Evolutionary conservation across 2,329 filamentous ascomycete species (phyloP), one percentile per base, ranked within the genome.

Genomic region (Cercospora sojina): DNA sequence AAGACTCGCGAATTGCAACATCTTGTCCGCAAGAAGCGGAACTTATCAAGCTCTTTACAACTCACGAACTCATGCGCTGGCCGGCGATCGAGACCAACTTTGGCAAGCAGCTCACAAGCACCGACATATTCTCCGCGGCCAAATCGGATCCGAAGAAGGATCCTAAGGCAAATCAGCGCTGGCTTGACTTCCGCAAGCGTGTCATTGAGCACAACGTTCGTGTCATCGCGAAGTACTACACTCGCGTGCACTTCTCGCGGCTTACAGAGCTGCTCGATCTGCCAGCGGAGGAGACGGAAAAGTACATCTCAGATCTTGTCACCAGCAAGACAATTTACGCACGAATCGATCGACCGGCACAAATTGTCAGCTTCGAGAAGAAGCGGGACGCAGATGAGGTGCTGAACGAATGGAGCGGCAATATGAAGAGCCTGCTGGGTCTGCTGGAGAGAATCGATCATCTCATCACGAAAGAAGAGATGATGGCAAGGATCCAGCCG

Each of bases 171-270:
- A 83, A 91, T 79, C 87, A 90, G 79, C 87, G 95, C 78, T 99
- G 94, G 93, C 87, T 95, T 77, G 95, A 97, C 77, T 84, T 99
- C 70, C 91, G 95, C 76, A 98, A 98, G 86, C 93, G 95, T 62
- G 95, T 99, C 69, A 99, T 99, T 75, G 95, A 99, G 83, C 95
- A 99, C 83, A 99, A 99, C 73, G 94, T 99, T 62, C 92, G 95
- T 61, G 95, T 99, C 1, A 88, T 99, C 41, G 95, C 95, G 74
- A 97, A 97, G 81, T 99, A 99, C 85, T 99, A 99, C 83, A 99
- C 95, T 23, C 92, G 95, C 74, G 96, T 99, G 77, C 90, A 92
- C 79, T 95, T 97, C 86, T 88, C 89, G 71, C 91, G 95, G 35
- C 84, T 99, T 68, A 97, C 93, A 7, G 87, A 95, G 79, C 87